A percentile compares a stretch with the other conserved stretches of the same genome.
Conservation (phyloP, 2,329 filamentous ascomycete genomes). For the Hyphodiscus sp. region DNA sequence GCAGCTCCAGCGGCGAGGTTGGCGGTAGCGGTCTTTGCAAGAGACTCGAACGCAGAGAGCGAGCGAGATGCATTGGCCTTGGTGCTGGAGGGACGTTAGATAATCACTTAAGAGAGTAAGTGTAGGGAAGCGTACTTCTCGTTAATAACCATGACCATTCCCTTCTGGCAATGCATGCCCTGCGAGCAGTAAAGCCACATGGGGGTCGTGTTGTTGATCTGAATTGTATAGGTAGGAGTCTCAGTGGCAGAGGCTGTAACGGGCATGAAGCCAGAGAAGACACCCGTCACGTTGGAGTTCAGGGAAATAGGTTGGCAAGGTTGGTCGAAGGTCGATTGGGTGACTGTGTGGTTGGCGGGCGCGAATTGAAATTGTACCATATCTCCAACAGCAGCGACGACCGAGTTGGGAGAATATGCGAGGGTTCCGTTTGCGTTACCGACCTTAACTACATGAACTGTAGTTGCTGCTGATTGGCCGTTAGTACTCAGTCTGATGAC, state of each 20-base stretch:
- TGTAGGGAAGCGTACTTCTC: slow-evolving; percentile 40
- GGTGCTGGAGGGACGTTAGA: slow-evolving; percentile 14
- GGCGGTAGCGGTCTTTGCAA: slow-evolving; percentile 34
- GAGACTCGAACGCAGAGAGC: slow-evolving; percentile 34
- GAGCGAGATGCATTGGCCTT: slow-evolving; percentile 46
- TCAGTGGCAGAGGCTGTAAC: slow-evolving; percentile 46
- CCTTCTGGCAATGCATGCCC: slow-evolving; percentile 60
- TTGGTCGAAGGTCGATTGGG: slow-evolving; percentile 66
- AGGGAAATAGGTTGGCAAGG: slow-evolving; percentile 57
- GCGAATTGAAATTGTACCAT: slow-evolving; percentile 64
- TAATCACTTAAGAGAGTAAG: not conserved
- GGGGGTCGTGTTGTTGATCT: slow-evolving; percentile 61
- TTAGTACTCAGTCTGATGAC: not conserved
- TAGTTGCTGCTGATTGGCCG: slow-evolving; percentile 12
- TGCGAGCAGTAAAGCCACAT: slow-evolving; percentile 78
- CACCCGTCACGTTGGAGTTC: slow-evolving; percentile 45
- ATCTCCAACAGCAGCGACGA: slow-evolving; percentile 56
- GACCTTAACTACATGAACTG: slow-evolving; percentile 61
- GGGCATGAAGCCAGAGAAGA: slow-evolving; percentile 64
- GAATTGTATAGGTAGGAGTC: slow-evolving; percentile 64
- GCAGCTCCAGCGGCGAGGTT: slow-evolving; percentile 33
- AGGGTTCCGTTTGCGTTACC: slow-evolving; percentile 40
- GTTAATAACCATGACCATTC: slow-evolving; percentile 37
- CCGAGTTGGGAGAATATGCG: slow-evolving; percentile 58
- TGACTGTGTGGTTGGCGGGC: slow-evolving; percentile 69